Base-by-base conservation (phyloP, 371 early-diverging fungal genomes). In the Zancudomyces culisetae region DNA sequence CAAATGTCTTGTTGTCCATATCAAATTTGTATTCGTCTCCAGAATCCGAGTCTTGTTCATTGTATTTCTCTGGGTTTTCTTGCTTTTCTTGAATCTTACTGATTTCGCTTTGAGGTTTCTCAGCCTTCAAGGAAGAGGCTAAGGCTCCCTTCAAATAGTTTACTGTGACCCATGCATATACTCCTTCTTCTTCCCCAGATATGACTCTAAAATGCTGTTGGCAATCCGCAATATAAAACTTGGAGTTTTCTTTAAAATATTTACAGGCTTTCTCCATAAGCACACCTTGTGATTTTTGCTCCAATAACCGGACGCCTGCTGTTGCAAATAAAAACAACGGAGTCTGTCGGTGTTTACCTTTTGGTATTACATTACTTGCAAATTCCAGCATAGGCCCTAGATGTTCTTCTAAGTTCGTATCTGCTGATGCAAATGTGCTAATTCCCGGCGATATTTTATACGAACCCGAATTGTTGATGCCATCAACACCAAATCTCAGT, bases 91-190 rank as follows among this genome's bases (percentile, higher is more conserved):
- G n/a, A n/a, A n/a, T n/a, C n/a, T n/a, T n/a, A n/a, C n/a, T n/a
- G n/a, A n/a, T n/a, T 22, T 35, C 60, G 51, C 10, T 4, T 20
- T 20, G 6, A n/a, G n/a, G n/a, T n/a, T n/a, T n/a, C n/a, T n/a
- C n/a, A 10, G 43, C 21, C 10, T 13, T 13, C 76, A 75, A 54
- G n/a, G n/a, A n/a, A n/a, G n/a, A n/a, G n/a, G n/a, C n/a, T 84
- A 49, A 49, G 10, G 83, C 81, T 20, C 73, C 76, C 79, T 84
- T 77, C n/a, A 93, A 64, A 52, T 92, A 90, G 66, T 96, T 96
- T 51, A 90, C 79, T 1, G 95, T 81, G 2, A 90, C 62, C 94
- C 95, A 96, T 13, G 92, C 95, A 64, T 79, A 92, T 19, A 93
- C 74, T 0, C 96, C 97, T 61, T 96, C 97, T 28, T 75, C 68